Percentiles rank a stretch among this genome's conserved stretches.
phyloP scores from a whole-genome alignment of 805 yeast species.

The Lipomyces yamanashiensis region DNA sequence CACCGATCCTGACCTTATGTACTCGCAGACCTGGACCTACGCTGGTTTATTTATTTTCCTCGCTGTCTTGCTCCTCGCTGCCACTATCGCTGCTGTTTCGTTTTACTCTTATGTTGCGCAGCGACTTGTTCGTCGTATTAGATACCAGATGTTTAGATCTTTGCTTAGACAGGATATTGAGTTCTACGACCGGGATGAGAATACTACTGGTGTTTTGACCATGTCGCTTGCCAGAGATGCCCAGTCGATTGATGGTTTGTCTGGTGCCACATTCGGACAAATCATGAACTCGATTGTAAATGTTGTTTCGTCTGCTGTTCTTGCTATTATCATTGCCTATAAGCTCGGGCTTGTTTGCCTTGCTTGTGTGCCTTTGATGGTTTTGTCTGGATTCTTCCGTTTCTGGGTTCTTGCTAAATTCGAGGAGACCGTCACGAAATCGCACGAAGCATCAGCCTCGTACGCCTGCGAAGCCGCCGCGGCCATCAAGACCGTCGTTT shows the following conservation, averaged over 20 bases:
- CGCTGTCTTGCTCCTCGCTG: constrained; percentile 46
- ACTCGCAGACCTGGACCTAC: constrained; percentile 47
- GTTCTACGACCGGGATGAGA: constrained; percentile 41
- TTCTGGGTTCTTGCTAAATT: constrained; percentile 45
- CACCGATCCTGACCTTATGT: constrained; percentile 44
- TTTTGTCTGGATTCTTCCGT: constrained; percentile 50
- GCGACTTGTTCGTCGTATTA: constrained; percentile 39
- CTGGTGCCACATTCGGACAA: constrained; percentile 45
- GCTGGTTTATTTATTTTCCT: constrained; percentile 48
- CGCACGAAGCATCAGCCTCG: constrained; percentile 48
- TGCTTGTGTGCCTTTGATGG: constrained; percentile 45
- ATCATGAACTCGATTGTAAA: constrained; percentile 45
- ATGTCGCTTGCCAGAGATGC: constrained; percentile 41
- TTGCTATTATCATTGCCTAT: constrained; percentile 50
- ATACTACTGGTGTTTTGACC: constrained; percentile 41
- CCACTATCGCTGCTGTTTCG: constrained; percentile 50
- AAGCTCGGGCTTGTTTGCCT: constrained; percentile 50
- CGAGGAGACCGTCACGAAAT: constrained; percentile 47
- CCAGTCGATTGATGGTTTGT: constrained; percentile 41
- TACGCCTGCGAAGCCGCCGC: constrained; percentile 50
- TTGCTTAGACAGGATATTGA: constrained; percentile 41
- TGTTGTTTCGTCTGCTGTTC: constrained; percentile 47
- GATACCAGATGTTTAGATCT: constrained; percentile 38
- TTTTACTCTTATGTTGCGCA: constrained; percentile 41
- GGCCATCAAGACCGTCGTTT: constrained; percentile 50